Conservation (phyloP, 2,329 filamentous ascomycete genomes). For the Pseudogymnoascus sp. region DNA sequence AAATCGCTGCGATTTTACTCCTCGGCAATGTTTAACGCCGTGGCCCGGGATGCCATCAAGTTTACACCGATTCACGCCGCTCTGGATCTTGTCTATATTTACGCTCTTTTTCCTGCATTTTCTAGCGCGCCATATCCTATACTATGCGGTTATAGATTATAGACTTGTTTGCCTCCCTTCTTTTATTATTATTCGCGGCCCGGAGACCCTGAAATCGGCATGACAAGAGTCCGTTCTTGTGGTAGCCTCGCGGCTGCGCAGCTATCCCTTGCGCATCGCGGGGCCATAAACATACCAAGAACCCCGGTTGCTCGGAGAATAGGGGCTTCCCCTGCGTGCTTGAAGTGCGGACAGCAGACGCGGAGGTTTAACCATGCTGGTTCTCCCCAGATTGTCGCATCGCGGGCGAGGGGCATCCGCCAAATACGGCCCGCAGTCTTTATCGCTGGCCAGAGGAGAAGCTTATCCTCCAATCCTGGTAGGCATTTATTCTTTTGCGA, state of each 20-base stretch:
- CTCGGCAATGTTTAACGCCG: conserved; percentile 4
- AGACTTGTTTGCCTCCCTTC: background rate
- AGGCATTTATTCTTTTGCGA: background rate
- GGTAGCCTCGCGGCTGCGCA: conserved; percentile 4
- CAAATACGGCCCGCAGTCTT: background rate
- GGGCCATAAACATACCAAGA: background rate
- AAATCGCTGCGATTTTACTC: background rate
- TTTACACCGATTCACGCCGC: background rate
- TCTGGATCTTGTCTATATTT: background rate
- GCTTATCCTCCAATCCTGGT: background rate
- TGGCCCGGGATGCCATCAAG: background rate
- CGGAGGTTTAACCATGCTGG: background rate
- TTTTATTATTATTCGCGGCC: background rate
- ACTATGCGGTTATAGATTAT: conserved; percentile 1
- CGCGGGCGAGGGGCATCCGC: background rate
- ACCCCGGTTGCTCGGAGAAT: background rate
- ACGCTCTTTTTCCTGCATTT: background rate
- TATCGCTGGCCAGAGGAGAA: background rate
- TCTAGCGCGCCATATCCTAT: background rate
- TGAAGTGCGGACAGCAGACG: background rate
- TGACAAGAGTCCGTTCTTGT: conserved; percentile 3
- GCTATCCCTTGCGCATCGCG: background rate
- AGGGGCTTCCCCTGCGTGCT: background rate
- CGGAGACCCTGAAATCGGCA: background rate
- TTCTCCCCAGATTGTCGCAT: background rate